phyloP scores from a whole-genome alignment of 352 stramenopile genomes.

The Pythium rishiriense region DNA sequence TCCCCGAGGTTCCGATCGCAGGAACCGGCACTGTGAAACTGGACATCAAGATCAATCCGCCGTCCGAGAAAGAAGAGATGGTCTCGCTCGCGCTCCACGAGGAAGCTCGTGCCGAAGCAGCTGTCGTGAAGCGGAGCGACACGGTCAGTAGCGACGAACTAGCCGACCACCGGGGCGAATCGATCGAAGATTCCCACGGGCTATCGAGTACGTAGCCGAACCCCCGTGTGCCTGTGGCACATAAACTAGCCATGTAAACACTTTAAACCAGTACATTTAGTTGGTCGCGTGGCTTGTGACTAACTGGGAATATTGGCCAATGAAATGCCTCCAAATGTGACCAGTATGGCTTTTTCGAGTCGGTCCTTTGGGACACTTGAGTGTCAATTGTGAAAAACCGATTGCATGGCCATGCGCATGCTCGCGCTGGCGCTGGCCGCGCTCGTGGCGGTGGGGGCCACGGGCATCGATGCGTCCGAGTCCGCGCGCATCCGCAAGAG shows the following conservation, averaged over 20 bases:
- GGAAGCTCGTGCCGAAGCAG: background rate
- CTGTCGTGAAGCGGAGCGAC: background rate
- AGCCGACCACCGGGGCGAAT: background rate
- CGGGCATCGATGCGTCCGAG: background rate
- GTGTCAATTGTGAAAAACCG: background rate
- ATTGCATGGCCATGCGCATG: constrained; percentile 1
- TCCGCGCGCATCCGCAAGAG: constrained; percentile 31
- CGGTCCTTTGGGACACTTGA: background rate
- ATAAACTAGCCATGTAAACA: constrained; percentile 1
- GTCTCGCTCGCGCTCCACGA: background rate
- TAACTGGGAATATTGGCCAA: constrained; percentile 14
- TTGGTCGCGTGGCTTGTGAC: background rate
- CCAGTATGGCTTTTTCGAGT: constrained; percentile 6
- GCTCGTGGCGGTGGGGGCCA: background rate
- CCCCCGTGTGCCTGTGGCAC: constrained; percentile 7
- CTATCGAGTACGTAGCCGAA: no score
- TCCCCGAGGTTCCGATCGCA: constrained; percentile 32
- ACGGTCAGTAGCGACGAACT: background rate
- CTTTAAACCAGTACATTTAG: constrained; percentile 6
- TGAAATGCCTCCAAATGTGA: constrained; percentile 15
- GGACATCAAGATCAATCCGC: constrained; percentile 7
- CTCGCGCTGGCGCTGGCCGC: constrained; percentile 11
- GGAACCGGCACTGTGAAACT: constrained; percentile 6
- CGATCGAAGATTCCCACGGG: background rate
- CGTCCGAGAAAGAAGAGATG: constrained; percentile 5